Base-by-base conservation (phyloP, 192 early-diverging fungal genomes). In the Gryganskiella cystojenkinii region DNA sequence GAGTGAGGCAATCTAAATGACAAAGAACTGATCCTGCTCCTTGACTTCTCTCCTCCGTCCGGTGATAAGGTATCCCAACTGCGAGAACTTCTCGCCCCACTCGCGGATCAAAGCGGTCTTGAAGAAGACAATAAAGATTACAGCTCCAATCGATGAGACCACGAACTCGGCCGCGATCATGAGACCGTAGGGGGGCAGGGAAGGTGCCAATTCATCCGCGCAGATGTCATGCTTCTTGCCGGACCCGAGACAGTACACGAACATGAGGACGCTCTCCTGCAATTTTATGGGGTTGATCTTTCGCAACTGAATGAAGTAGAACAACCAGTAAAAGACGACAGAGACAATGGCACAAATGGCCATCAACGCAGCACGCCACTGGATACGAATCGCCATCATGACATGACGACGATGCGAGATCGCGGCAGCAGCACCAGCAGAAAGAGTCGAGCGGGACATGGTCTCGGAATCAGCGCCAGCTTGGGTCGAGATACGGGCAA, bases 281-380 rank as follows among this genome's bases (percentile, higher is more conserved):
- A 65, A 52, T 19, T 31, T 31, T 2, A 44, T 2, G 17, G 59
- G 72, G 20, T 80, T 56, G 27, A 86, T 56, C 19, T 71, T 71
- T 30, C 60, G 62, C 13, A 88, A 67, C 52, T 85, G 79, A 22
- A 81, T 76, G 35, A 80, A 83, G 57, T 88, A 88, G 66, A 88
- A 86, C 10, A 88, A 59, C 86, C 84, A 86, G 69, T 88, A 88
- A 58, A 88, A 79, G 24, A 76, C 73, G 17, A 84, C 82, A 14
- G 83, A 73, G 9, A 64, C 47, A 1, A 84, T 71, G 7, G 83
- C 63, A 30, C 58, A 64, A n/a, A 86, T 17, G 8, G 84, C 84
- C 40, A 88, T 68, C 33, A 88, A 52, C 13, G 85, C 72, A 1
- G 84, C 86, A 11, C 86, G 81, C 86, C 86, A 88, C 59, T 88